These are phyloP conservation scores for Saturnispora hagleri DNA, from an alignment of 805 yeast genomes.

Conservation along the genomic window DNA sequence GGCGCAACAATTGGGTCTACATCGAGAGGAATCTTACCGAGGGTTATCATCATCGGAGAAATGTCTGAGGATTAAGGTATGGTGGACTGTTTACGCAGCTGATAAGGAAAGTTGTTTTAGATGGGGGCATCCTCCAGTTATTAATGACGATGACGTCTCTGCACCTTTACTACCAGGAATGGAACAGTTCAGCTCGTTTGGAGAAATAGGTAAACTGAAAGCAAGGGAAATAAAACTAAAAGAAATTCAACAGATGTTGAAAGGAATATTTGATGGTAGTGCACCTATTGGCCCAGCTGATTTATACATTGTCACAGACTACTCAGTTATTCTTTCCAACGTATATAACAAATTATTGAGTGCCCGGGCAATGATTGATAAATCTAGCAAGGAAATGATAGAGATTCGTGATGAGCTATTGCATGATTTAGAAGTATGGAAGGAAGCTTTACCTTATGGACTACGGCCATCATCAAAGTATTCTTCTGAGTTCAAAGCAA, in stretches of 20 bases:
- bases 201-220: neutral
- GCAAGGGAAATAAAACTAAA: constrained; percentile 5
- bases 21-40: constrained; percentile 36
- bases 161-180: constrained; percentile 23
- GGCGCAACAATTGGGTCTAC: constrained; percentile 51
- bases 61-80: constrained; percentile 32
- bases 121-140: constrained; percentile 41
- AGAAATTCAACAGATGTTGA: constrained; percentile 8
- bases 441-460: constrained; percentile 19
- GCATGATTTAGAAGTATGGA: constrained; percentile 24
- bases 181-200: constrained; percentile 17
- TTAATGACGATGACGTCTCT: constrained; percentile 33
- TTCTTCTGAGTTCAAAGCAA: constrained; percentile 8
- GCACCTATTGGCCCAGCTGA: constrained; percentile 7
- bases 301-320: constrained; percentile 16
- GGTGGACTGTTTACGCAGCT: constrained; percentile 40
- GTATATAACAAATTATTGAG: constrained; percentile 23
- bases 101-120: constrained; percentile 39
- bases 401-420: constrained; percentile 12
- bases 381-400: constrained; percentile 13
- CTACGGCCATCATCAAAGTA: constrained; percentile 17
- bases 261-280: constrained; percentile 2
- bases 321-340: constrained; percentile 20
- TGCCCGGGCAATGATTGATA: constrained; percentile 20
- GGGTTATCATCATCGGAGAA: constrained; percentile 31